Conservation (phyloP, 164 flowering plant species). For the Umbellularia californica region DNA sequence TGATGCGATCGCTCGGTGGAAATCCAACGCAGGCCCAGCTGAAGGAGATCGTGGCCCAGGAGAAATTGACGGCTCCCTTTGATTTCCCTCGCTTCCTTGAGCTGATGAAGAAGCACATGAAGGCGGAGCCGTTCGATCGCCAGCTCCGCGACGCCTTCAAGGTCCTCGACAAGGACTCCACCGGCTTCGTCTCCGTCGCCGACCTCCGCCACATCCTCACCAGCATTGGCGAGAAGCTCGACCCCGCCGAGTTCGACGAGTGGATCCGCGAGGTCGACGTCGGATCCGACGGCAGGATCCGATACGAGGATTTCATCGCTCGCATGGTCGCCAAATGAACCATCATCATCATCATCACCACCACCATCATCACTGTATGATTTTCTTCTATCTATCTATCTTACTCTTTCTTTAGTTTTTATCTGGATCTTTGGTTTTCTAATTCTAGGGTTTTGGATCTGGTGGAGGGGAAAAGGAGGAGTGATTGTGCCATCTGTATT, state of each 20-base stretch:
- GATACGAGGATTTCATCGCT: constrained; percentile 80
- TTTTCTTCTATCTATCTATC: background rate
- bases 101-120: constrained; percentile 78
- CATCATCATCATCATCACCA: background rate
- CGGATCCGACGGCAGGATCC: constrained; percentile 82
- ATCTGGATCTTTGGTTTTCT: background rate
- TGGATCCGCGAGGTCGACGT: constrained; percentile 97
- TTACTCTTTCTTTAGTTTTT: too few relatives aligned
- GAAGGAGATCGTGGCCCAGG: constrained; percentile 64
- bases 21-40: constrained; percentile 94
- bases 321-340: constrained; percentile 85
- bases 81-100: constrained; percentile 76
- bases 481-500: background rate
- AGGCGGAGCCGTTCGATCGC: constrained; percentile 85
- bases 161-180: constrained; percentile 83
- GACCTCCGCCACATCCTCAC: constrained; percentile 91
- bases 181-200: constrained; percentile 73
- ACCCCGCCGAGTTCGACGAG: constrained; percentile 91
- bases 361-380: background rate
- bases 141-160: constrained; percentile 91
- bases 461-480: background rate
- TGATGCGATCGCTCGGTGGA: constrained; percentile 93
- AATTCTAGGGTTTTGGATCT: background rate
- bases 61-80: constrained; percentile 74
- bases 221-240: constrained; percentile 90